These are phyloP conservation scores for Acanthamoeba lenticulata DNA, from an alignment of 208 protist genomes.

Conservation along the genomic window DNA sequence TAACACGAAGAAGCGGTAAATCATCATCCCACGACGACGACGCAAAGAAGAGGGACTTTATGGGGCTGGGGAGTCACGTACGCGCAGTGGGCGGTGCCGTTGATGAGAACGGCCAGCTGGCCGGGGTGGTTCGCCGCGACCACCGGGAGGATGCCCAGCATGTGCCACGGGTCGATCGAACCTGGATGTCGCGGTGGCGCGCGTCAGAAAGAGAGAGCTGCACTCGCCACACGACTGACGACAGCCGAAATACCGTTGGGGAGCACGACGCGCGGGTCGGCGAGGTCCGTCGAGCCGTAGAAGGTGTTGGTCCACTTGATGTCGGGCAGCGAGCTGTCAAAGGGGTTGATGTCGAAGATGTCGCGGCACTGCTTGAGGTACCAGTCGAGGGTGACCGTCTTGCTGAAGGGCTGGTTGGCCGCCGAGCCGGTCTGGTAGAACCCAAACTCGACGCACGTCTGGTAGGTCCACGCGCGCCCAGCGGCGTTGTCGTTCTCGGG, in stretches of 20 bases:
- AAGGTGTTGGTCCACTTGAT: conserved; percentile 35
- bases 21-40: no score
- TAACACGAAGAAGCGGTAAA: background rate
- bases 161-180: conserved; percentile 33
- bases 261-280: background rate
- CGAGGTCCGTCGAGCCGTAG: conserved; percentile 17
- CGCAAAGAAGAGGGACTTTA: no score
- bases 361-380: conserved; percentile 22
- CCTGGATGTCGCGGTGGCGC: no score
- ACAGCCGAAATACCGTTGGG: background rate
- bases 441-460: conserved; percentile 70
- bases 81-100: conserved; percentile 35
- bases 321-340: background rate
- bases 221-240: no score
- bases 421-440: conserved; percentile 68
- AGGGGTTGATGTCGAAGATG: conserved; percentile 8
- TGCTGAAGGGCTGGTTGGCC: conserved; percentile 59
- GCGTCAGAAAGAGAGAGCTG: no score
- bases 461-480: conserved; percentile 65
- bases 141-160: background rate
- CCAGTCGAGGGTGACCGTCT: conserved; percentile 51
- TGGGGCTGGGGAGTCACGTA: background rate
- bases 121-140: background rate
- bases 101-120: background rate
- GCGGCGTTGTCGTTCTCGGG: conserved; percentile 62